Evolutionary conservation across 75 land plant species (phyloP).

Genomic region (Selaginella tamariscina): DNA sequence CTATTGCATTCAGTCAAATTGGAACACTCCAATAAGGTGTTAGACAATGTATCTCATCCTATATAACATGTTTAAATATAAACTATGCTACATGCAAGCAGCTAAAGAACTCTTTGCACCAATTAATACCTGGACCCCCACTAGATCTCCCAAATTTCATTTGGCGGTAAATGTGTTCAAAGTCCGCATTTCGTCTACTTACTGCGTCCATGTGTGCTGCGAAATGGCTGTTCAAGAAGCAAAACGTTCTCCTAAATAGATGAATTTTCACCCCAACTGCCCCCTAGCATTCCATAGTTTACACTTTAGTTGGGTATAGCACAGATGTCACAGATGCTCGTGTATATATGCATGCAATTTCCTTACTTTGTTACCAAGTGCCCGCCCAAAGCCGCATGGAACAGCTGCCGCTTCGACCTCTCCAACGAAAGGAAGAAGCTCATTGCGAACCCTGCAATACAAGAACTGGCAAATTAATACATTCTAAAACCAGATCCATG

Average conservation of each 20-base stretch:
- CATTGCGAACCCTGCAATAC: slow-evolving; percentile 46
- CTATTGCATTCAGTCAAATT: neutral
- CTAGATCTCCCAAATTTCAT: slow-evolving; percentile 55
- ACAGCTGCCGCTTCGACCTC: slow-evolving; percentile 88
- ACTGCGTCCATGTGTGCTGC: slow-evolving; percentile 94
- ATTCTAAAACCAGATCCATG: too few relatives aligned
- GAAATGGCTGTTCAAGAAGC: slow-evolving; percentile 85
- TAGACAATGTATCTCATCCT: too few relatives aligned
- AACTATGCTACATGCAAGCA: slow-evolving; percentile 3
- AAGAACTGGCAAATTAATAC: too few relatives aligned
- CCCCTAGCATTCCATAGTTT: too few relatives aligned
- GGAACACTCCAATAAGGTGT: neutral
- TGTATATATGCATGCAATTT: too few relatives aligned
- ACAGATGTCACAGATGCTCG: neutral
- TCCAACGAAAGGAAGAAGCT: slow-evolving; percentile 50
- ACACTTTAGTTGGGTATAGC: neutral
- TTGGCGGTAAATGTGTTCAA: slow-evolving; percentile 64
- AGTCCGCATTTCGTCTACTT: slow-evolving; percentile 73
- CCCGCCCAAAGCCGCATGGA: slow-evolving; percentile 91
- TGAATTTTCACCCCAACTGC: slow-evolving; percentile 79
- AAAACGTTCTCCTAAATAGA: slow-evolving; percentile 54
- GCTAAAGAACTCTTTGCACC: neutral
- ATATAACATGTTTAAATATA: too few relatives aligned
- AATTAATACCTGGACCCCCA: slow-evolving; percentile 15
- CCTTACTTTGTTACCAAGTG: slow-evolving; percentile 85